These are phyloP conservation scores for Noccaea caerulescens DNA, from an alignment of 345 rosid species.

Conservation along the genomic window DNA sequence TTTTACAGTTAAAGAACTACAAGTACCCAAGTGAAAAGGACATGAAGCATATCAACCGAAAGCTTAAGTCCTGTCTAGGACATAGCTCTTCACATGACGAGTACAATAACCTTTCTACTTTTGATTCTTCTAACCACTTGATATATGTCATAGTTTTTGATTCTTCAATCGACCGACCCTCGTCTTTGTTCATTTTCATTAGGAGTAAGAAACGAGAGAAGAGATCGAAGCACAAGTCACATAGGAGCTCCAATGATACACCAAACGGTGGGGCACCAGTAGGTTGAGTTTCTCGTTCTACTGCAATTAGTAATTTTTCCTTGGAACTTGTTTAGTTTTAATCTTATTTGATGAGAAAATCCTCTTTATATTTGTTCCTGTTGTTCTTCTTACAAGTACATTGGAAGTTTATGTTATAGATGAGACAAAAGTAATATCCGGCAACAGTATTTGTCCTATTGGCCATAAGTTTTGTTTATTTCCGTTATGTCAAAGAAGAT, in stretches of 20 bases:
- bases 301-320: background rate
- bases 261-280: conserved; percentile 28
- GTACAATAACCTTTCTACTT: conserved; percentile 46
- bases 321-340: conserved; percentile 21
- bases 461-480: conserved; percentile 4
- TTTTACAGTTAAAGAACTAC: conserved; percentile 59
- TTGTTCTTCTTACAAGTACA: conserved; percentile 13
- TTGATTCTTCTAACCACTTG: conserved; percentile 2
- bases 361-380: background rate
- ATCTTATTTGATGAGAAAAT: conserved; percentile 12
- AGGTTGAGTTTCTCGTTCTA: conserved; percentile 22
- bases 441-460: conserved; percentile 1
- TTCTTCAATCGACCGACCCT: conserved; percentile 2
- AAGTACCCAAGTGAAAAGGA: conserved; percentile 90
- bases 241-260: conserved; percentile 58
- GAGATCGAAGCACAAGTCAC: conserved; percentile 86
- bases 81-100: conserved; percentile 80
- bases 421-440: background rate
- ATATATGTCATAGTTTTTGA: background rate
- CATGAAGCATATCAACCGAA: conserved; percentile 94
- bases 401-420: background rate
- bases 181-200: background rate
- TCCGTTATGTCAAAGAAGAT: background rate
- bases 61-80: conserved; percentile 91
- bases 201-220: conserved; percentile 85